Base-by-base conservation (phyloP, 148 eudicot species). In the Nyssa sinensis region DNA sequence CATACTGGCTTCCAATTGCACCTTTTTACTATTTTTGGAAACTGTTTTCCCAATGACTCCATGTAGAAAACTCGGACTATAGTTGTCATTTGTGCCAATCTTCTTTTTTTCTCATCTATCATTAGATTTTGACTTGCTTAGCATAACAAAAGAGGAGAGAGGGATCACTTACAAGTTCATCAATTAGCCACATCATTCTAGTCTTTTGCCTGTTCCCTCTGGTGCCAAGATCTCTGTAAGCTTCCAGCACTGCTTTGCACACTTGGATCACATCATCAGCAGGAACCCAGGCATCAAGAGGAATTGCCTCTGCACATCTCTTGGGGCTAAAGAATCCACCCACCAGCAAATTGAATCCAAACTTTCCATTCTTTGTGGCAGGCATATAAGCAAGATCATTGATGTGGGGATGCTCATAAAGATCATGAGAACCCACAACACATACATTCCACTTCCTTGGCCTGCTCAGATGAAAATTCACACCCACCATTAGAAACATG, bases 401-500 rank as follows among this genome's bases (percentile, higher is more conserved):
- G 33, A 95, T 95, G 80, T 95, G 98, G 31, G 98, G 98, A 76
- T 95, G 98, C 84, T 95, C 98, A 68, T 84, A 95, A 3, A 95
- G 91, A 82, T 95, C 97, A 64, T 95, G 97, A 21, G 98, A 89
- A 3, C 98, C 98, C 60, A 95, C 84, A 6, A 95, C 98, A 66
- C 94, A 92, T 79, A 88, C 96, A 81, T 95, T 95, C 98, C 98
- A 95, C 83, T 92, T 95, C 88, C 98, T 87, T 25, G 98, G 98
- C 90, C 98, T 95, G 81, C 65, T 59, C 47, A 62, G 25, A 32
- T 35, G 16, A 39, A 32, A 19, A 17, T 19, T 13, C 6, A n/a
- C 25, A 21, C 59, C 17, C 17, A 55, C 3, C 59, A 19, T 55
- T 19, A 55, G 25, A 55, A 19, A 55, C 17, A 55, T 55, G 59